These are phyloP conservation scores for Kitagawia praeruptora DNA, from an alignment of 129 eudicot genomes.

Conservation along the genomic window DNA sequence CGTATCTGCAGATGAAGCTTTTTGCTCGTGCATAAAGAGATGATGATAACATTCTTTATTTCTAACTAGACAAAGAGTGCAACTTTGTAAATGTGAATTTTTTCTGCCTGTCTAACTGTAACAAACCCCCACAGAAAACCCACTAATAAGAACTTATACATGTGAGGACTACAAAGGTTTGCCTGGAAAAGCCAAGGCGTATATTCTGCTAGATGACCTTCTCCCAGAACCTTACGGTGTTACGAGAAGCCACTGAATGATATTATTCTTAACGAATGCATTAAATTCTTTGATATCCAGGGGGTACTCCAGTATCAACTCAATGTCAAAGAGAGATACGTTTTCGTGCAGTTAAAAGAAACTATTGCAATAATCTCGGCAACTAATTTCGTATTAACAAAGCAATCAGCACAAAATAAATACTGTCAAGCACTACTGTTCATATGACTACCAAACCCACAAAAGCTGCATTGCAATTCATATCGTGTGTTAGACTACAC, in stretches of 20 bases:
- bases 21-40: constrained; percentile 12
- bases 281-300: not conserved
- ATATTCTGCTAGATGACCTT: not conserved
- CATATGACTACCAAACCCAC: too few species aligned
- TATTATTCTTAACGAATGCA: not conserved
- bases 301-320: not conserved
- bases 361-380: not conserved
- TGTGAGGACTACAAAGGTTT: not conserved
- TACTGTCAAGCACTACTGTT: not conserved
- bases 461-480: not conserved
- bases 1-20: not conserved
- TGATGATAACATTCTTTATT: not conserved
- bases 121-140: not conserved
- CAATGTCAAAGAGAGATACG: not conserved
- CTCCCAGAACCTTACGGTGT: not conserved
- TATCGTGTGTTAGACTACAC: not conserved
- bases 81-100: not conserved
- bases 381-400: not conserved
- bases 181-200: not conserved
- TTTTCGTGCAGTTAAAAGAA: not conserved
- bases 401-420: not conserved
- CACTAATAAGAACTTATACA: not conserved
- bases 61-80: not conserved
- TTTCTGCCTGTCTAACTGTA: too few species aligned
- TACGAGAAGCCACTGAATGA: not conserved